Base-by-base conservation (phyloP, 768 basidiomycete species). In the Termitomyces sp. region DNA sequence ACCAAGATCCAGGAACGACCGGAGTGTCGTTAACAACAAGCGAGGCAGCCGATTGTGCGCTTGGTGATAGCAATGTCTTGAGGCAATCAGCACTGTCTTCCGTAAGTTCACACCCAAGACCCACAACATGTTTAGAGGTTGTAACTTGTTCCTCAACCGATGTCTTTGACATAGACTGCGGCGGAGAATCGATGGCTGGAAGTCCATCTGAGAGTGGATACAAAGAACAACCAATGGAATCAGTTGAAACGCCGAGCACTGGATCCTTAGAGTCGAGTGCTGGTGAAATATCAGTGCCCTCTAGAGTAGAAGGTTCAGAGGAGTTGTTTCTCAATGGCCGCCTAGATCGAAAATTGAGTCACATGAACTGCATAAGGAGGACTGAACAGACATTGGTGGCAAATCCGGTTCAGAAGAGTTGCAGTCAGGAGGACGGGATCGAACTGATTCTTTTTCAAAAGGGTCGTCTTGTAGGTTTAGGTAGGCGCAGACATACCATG, bases 1-100 rank as follows among this genome's bases (percentile, higher is more conserved):
- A 54, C 62, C 62, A 63, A 16, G 58, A 56, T 10, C 50, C 59
- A 44, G 55, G 43, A 14, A 59, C 47, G 13, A 36, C 50, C 10
- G 46, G 49, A 9, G 51, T 51, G 33, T 44, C 41, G 30, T 38
- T 38, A 7, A n/a, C 13, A 16, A 55, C 58, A 50, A 38, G 33
- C 2, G 41, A 28, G 6, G 47, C 41, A 48, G 50, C 14, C 16
- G 41, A 35, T 44, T n/a, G 4, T 30, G 30, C 20, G 14, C 36
- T 53, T 26, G 47, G 43, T 26, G 60, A 36, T 3, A 46, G 44
- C 46, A 28, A 32, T n/a, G 55, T 28, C 26, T 52, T 26, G 9
- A 18, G 26, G 16, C n/a, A 18, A 14, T 41, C 38, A 13, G 30
- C n/a, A 40, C 52, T 41, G 16, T 26, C 5, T 3, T 30, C 52